Percentiles rank a stretch among this genome's conserved stretches.
These are phyloP conservation scores for Trypanosoma congolense DNA, from an alignment of 208 protist genomes.

Conservation along the genomic window DNA sequence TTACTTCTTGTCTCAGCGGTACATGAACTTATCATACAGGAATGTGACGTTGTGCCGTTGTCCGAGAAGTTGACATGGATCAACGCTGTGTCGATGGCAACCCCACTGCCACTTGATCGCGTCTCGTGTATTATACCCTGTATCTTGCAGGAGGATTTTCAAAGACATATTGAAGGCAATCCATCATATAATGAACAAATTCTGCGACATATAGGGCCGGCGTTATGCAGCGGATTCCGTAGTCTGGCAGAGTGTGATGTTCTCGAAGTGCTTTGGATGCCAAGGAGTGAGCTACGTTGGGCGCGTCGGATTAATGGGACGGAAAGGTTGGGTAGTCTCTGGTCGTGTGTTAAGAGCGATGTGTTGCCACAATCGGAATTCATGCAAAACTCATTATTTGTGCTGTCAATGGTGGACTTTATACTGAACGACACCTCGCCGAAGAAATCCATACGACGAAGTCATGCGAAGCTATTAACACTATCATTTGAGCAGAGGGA, in stretches of 20 bases:
- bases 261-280: conserved; percentile 14
- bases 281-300: conserved; percentile 17
- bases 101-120: neutral
- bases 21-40: conserved; percentile 19
- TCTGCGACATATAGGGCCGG: conserved; percentile 12
- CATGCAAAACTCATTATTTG: conserved; percentile 5
- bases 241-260: conserved; percentile 12
- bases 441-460: neutral
- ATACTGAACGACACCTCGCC: neutral
- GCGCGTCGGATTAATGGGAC: neutral
- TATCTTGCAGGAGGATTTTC: conserved; percentile 24
- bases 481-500: neutral
- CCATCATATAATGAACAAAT: conserved; percentile 16
- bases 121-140: conserved; percentile 15
- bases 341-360: neutral
- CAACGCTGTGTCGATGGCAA: conserved; percentile 12
- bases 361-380: neutral
- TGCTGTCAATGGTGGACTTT: conserved; percentile 2
- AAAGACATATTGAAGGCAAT: conserved; percentile 4
- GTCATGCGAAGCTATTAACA: neutral
- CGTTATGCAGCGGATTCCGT: conserved; percentile 10
- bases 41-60: conserved; percentile 14
- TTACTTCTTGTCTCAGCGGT: conserved; percentile 12
- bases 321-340: neutral
- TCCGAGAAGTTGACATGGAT: conserved; percentile 20